These are phyloP conservation scores for Aspergillus arachidicola DNA, from an alignment of 2,329 filamentous ascomycete species.

Conservation along the genomic window DNA sequence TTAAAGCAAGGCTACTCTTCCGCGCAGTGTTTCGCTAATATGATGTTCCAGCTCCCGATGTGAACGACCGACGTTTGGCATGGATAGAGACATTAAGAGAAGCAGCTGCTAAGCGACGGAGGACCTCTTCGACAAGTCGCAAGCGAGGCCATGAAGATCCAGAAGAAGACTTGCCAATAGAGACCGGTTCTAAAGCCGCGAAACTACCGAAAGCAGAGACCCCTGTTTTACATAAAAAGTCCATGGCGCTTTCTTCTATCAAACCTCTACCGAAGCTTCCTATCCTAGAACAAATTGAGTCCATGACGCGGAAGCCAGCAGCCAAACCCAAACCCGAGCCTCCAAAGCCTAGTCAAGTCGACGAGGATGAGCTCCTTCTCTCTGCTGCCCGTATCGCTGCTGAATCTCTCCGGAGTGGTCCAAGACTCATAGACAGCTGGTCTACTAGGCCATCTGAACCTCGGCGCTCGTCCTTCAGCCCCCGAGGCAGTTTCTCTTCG, in stretches of 20 bases:
- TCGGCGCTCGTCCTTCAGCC: conserved; percentile 29
- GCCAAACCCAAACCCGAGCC: conserved; percentile 24
- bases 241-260: conserved; percentile 34
- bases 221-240: conserved; percentile 21
- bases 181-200: conserved; percentile 25
- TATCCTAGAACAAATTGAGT: conserved; percentile 36
- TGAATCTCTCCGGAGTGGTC: conserved; percentile 41
- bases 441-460: conserved; percentile 25
- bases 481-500: conserved; percentile 29
- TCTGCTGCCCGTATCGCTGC: conserved; percentile 45
- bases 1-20: neutral
- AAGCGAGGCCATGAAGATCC: conserved; percentile 32
- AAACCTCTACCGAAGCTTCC: conserved; percentile 37
- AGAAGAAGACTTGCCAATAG: conserved; percentile 15
- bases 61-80: conserved; percentile 11
- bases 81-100: conserved; percentile 26
- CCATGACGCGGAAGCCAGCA: conserved; percentile 28
- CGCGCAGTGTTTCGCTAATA: conserved; percentile 2
- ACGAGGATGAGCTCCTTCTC: conserved; percentile 46
- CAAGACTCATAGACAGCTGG: conserved; percentile 33
- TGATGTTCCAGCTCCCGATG: conserved; percentile 9
- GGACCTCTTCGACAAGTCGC: conserved; percentile 22
- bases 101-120: conserved; percentile 28
- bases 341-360: conserved; percentile 32
- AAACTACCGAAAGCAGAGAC: conserved; percentile 27